These are phyloP conservation scores for Rauvolfia tetraphylla DNA, from an alignment of 257 asterid species.

Conservation along the genomic window DNA sequence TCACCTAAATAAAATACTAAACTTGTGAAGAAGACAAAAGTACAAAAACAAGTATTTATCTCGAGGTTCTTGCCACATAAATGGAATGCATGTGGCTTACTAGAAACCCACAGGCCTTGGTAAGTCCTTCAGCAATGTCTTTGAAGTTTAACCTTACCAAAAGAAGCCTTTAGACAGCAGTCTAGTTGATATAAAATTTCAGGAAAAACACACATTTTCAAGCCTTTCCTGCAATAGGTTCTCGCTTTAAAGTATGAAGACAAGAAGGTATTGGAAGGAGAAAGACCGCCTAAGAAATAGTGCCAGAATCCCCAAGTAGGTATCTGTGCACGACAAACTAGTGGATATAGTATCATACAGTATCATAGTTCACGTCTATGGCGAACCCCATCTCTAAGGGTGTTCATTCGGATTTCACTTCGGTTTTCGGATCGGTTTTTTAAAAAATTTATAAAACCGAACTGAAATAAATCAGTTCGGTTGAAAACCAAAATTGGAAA, in stretches of 20 bases:
- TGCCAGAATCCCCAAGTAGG: not conserved
- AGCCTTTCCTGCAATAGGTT: not conserved
- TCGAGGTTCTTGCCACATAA: not conserved
- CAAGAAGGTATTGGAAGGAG: not conserved
- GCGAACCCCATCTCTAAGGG: not conserved
- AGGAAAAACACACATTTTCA: not conserved
- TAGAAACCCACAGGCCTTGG: not conserved
- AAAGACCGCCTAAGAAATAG: not conserved
- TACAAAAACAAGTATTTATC: not conserved
- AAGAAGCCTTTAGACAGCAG: not conserved
- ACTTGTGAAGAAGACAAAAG: not conserved
- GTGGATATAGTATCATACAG: not conserved
- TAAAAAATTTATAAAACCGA: no score
- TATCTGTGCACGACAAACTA: not conserved
- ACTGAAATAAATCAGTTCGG: no score
- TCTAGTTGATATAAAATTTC: not conserved
- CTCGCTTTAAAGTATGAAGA: not conserved
- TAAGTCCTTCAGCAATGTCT: not conserved
- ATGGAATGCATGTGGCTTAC: not conserved
- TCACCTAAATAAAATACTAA: not conserved
- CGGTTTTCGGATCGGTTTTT: no score
- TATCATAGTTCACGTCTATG: not conserved
- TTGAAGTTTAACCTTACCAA: not conserved
- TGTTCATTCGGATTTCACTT: no score
- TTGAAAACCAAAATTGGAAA: no score